These are phyloP conservation scores for Xylaria multiplex DNA, from an alignment of 2,329 filamentous ascomycete species.

Conservation along the genomic window DNA sequence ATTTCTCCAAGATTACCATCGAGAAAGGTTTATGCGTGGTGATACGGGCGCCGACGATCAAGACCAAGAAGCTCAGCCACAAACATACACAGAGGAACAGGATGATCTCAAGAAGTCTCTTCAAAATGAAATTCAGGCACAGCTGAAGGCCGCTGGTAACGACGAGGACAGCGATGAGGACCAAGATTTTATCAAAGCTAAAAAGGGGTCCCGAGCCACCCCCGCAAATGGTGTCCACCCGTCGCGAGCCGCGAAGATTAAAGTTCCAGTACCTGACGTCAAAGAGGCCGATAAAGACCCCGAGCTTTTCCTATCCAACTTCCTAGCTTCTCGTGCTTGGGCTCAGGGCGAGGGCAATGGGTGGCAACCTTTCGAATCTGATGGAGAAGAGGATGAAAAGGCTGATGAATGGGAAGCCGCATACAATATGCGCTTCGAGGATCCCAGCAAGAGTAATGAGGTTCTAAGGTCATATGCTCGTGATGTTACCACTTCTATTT, in stretches of 20 bases:
- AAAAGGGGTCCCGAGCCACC: conserved; percentile 52
- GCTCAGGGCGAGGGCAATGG: conserved; percentile 72
- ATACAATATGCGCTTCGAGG: conserved; percentile 96
- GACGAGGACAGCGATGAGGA: conserved; percentile 63
- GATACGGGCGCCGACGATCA: conserved; percentile 69
- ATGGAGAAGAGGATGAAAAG: conserved; percentile 76
- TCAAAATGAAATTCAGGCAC: conserved; percentile 81
- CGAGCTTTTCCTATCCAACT: conserved; percentile 93
- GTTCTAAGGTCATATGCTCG: conserved; percentile 88
- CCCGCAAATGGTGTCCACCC: conserved; percentile 64
- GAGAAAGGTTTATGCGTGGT: conserved; percentile 84
- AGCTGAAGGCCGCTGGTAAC: conserved; percentile 61
- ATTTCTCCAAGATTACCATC: conserved; percentile 89
- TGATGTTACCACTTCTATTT: conserved; percentile 82
- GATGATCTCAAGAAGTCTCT: conserved; percentile 81
- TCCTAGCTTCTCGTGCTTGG: conserved; percentile 93
- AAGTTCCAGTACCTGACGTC: conserved; percentile 70
- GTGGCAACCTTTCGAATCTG: conserved; percentile 88
- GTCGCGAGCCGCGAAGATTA: conserved; percentile 60
- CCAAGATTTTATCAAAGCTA: conserved; percentile 80
- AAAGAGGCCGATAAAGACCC: conserved; percentile 86
- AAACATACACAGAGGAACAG: conserved; percentile 89
- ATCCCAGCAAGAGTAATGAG: conserved; percentile 88
- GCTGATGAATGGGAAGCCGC: conserved; percentile 91
- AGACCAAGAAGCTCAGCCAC: conserved; percentile 61